A percentile compares a stretch with the other conserved stretches of the same genome.
phyloP scores from a whole-genome alignment of 2,329 filamentous ascomycete species.

The Herpotrichia juniperi region DNA sequence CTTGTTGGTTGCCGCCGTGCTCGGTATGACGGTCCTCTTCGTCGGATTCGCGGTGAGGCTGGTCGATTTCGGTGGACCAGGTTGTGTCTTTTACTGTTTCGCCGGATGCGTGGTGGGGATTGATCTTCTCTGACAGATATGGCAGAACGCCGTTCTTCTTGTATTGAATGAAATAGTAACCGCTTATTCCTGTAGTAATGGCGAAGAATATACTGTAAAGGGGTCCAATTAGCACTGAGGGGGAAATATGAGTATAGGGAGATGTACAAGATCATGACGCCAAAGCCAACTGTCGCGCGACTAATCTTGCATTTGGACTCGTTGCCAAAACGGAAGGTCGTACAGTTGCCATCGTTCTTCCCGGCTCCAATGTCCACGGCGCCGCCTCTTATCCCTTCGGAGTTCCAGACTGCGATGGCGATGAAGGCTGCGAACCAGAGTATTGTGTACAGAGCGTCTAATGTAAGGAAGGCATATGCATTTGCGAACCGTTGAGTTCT shows the following conservation, averaged over 20 bases:
- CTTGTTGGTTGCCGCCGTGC: slow-evolving; percentile 53
- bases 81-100: slow-evolving; percentile 47
- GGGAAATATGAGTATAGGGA: not conserved
- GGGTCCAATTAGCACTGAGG: not conserved
- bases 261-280: slow-evolving; percentile 62
- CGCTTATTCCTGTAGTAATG: slow-evolving; percentile 58
- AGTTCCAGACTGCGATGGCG: slow-evolving; percentile 62
- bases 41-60: slow-evolving; percentile 46
- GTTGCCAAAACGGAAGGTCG: slow-evolving; percentile 61
- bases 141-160: slow-evolving; percentile 63
- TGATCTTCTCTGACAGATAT: slow-evolving; percentile 48
- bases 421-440: slow-evolving; percentile 67
- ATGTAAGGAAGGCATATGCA: slow-evolving; percentile 62
- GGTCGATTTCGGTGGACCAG: slow-evolving; percentile 52
- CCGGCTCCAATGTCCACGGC: slow-evolving; percentile 48
- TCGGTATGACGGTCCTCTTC: slow-evolving; percentile 47
- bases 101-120: slow-evolving; percentile 49
- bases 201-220: slow-evolving; percentile 58
- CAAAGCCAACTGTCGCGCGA: slow-evolving; percentile 61
- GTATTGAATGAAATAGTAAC: slow-evolving; percentile 62
- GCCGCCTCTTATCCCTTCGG: slow-evolving; percentile 59
- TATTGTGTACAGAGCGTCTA: slow-evolving; percentile 61
- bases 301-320: slow-evolving; percentile 63
- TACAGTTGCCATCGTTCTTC: slow-evolving; percentile 56
- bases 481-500: slow-evolving; percentile 64